Conservation (phyloP, 176 grass and related monocot genomes). For the Echinochloa phyllopogon region DNA sequence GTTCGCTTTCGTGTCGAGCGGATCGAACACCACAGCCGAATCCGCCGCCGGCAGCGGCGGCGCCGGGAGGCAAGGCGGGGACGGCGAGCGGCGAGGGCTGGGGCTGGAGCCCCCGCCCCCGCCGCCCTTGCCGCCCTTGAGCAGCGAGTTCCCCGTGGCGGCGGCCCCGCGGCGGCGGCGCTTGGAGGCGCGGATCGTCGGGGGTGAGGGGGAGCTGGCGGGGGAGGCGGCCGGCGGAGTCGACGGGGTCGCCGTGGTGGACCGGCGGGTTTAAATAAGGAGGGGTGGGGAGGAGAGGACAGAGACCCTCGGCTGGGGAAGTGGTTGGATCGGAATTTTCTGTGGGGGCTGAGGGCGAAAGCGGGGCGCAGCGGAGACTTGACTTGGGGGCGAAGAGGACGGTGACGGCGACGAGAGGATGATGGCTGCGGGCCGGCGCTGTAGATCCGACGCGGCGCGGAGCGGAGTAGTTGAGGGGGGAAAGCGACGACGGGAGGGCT, state of each 20-base stretch:
- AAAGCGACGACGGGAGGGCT: not conserved
- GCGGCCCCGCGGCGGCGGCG: constrained; percentile 39
- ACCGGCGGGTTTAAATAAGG: constrained; percentile 3
- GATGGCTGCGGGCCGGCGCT: not conserved
- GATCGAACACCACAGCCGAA: not conserved
- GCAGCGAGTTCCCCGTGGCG: constrained; percentile 28
- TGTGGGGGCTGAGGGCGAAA: too few species aligned
- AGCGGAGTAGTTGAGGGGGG: not conserved
- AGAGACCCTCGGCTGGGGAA: not conserved
- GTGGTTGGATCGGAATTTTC: constrained; percentile 24
- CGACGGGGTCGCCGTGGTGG: constrained; percentile 49
- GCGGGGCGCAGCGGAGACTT: constrained; percentile 23
- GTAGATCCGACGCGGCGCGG: not conserved
- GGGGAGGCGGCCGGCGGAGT: constrained; percentile 46
- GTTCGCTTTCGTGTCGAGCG: not conserved
- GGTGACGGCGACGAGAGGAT: not conserved
- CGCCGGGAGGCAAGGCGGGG: not conserved
- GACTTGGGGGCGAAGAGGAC: constrained; percentile 27
- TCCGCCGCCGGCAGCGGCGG: too few species aligned
- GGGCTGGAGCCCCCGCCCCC: not conserved
- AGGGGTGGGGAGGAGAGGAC: not conserved
- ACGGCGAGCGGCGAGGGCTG: not conserved
- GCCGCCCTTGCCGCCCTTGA: not conserved
- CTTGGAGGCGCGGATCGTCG: constrained; percentile 31
- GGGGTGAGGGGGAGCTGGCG: not conserved